A percentile compares a stretch with the other conserved stretches of the same genome.
Conservation (phyloP, 2,329 filamentous ascomycete genomes). For the Verticillium longisporum region DNA sequence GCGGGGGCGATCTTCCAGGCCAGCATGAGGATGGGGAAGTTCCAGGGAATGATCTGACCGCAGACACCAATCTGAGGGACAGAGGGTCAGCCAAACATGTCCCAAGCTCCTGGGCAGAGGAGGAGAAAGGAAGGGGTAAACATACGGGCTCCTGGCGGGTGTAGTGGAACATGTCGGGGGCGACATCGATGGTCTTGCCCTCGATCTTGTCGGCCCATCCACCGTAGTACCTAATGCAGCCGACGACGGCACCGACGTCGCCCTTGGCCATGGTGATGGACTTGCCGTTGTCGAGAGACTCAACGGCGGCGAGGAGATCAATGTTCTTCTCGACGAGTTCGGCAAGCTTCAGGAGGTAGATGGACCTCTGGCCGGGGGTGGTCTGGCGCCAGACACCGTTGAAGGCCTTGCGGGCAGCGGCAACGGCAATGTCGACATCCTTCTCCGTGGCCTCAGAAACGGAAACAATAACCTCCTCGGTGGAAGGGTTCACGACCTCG, state of each 20-base stretch:
- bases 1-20: constrained; percentile 78
- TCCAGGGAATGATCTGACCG: constrained; percentile 86
- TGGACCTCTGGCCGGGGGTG: constrained; percentile 65
- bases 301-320: constrained; percentile 71
- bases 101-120: not conserved
- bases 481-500: constrained; percentile 83
- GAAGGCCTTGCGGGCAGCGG: constrained; percentile 80
- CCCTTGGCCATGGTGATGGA: constrained; percentile 68
- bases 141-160: constrained; percentile 67
- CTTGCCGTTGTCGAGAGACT: constrained; percentile 87
- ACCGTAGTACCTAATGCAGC: constrained; percentile 61
- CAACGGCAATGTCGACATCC: constrained; percentile 74
- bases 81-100: not conserved
- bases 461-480: constrained; percentile 76
- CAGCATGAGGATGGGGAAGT: constrained; percentile 77
- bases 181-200: constrained; percentile 79
- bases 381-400: constrained; percentile 63
- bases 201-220: constrained; percentile 90
- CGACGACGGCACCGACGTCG: constrained; percentile 62
- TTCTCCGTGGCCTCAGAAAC: constrained; percentile 85
- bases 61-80: constrained; percentile 59
- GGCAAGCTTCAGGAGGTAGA: constrained; percentile 67
- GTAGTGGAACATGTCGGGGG: constrained; percentile 76
- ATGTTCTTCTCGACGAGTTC: constrained; percentile 72
- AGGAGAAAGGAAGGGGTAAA: constrained; percentile 4